A percentile compares a stretch with the other conserved stretches of the same genome.
Evolutionary conservation across 2,329 filamentous ascomycete species (phyloP).

Genomic region (Canariomyces notabilis): DNA sequence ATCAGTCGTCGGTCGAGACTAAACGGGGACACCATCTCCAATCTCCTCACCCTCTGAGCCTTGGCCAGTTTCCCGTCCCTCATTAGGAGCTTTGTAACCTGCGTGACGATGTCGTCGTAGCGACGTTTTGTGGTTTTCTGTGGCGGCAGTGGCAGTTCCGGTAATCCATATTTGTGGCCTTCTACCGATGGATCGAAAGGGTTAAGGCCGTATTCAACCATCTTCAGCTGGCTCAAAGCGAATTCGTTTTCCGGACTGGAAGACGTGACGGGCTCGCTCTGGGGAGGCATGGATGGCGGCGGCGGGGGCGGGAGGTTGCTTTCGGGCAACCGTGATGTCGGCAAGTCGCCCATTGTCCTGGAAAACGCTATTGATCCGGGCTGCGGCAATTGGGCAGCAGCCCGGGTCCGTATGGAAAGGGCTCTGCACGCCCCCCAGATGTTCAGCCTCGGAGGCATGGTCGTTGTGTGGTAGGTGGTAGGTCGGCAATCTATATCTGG

Average conservation of each 20-base stretch:
- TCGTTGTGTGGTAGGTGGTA: conserved; percentile 14
- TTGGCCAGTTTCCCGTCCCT: conserved; percentile 80
- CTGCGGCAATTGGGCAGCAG: conserved; percentile 24
- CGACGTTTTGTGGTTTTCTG: conserved; percentile 65
- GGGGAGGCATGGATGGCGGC: conserved; percentile 9
- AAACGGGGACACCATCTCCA: conserved; percentile 14
- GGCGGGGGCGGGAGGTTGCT: neutral
- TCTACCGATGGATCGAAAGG: conserved; percentile 30
- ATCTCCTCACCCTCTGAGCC: conserved; percentile 73
- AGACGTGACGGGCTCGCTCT: conserved; percentile 26
- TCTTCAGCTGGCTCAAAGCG: conserved; percentile 34
- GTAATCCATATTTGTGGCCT: conserved; percentile 76
- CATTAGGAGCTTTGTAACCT: conserved; percentile 91
- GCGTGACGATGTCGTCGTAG: conserved; percentile 79
- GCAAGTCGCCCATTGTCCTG: conserved; percentile 10
- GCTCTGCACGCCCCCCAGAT: conserved; percentile 41
- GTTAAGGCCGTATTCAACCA: conserved; percentile 31
- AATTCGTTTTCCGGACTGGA: conserved; percentile 41
- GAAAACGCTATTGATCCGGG: conserved; percentile 7
- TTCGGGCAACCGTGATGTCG: conserved; percentile 4
- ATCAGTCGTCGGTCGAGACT: neutral
- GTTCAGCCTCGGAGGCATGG: conserved; percentile 53
- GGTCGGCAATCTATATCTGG: conserved; percentile 4
- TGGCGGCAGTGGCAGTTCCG: conserved; percentile 59
- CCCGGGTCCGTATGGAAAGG: conserved; percentile 36